Conservation (phyloP, 345 rosid species). For the Hibiscus tridactylites region DNA sequence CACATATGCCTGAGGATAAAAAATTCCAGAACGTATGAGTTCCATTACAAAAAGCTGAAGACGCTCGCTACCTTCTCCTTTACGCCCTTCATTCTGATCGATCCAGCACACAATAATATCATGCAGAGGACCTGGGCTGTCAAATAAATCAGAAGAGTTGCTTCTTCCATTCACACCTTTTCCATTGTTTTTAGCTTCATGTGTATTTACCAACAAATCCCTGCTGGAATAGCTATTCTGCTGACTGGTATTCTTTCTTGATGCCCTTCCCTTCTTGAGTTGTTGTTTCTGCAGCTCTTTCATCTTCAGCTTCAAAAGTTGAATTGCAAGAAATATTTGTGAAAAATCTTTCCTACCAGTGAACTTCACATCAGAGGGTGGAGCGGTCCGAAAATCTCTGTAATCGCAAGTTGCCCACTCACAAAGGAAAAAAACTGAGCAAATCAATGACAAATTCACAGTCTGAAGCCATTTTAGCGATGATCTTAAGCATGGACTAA, state of each 20-base stretch:
- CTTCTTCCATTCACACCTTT: slow-evolving; percentile 16
- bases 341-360: slow-evolving; percentile 78
- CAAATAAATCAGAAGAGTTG: slow-evolving; percentile 44
- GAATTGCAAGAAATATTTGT: slow-evolving; percentile 70
- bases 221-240: slow-evolving; percentile 24
- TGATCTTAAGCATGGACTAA: slow-evolving; percentile 74
- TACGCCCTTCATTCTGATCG: slow-evolving; percentile 84
- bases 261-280: slow-evolving; percentile 28
- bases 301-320: slow-evolving; percentile 65
- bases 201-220: slow-evolving; percentile 22
- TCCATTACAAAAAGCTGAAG: slow-evolving; percentile 70
- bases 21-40: slow-evolving; percentile 74
- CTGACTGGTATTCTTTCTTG: slow-evolving; percentile 26
- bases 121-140: slow-evolving; percentile 90
- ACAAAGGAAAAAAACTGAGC: slow-evolving; percentile 77
- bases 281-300: slow-evolving; percentile 39
- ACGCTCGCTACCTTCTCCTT: slow-evolving; percentile 65
- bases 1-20: slow-evolving; percentile 82
- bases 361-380: slow-evolving; percentile 54
- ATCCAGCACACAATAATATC: slow-evolving; percentile 96
- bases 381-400: slow-evolving; percentile 66
- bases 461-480: slow-evolving; percentile 78
- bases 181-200: slow-evolving; percentile 22
- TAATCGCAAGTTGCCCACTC: slow-evolving; percentile 99
- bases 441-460: slow-evolving; percentile 56